Evolutionary conservation across 2,329 filamentous ascomycete species (phyloP).

Genomic region (Phialophora tarda): DNA sequence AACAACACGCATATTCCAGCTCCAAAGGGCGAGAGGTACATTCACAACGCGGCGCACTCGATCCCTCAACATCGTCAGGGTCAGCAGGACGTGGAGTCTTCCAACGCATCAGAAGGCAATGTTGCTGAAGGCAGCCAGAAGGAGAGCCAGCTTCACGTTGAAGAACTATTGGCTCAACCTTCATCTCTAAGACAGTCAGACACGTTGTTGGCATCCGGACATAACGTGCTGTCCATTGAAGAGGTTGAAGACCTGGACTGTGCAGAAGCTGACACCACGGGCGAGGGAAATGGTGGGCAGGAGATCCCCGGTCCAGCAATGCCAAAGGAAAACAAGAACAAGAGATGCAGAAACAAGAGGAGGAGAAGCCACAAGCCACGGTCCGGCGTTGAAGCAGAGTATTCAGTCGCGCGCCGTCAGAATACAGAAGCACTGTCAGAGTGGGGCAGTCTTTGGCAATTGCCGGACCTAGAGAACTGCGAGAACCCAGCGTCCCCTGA

Average conservation of each 20-base stretch:
- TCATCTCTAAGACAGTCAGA: rapidly evolving
- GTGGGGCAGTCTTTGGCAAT: background rate
- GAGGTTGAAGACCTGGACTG: background rate
- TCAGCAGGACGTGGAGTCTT: background rate
- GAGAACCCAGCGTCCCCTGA: no score
- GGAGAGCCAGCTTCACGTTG: background rate
- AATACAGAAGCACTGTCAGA: background rate
- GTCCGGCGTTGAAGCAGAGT: background rate
- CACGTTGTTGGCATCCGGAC: background rate
- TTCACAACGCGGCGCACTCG: background rate
- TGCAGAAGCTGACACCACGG: background rate
- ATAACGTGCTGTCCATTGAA: background rate
- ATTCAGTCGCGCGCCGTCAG: background rate
- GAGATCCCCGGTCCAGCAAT: background rate
- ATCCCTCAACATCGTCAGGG: background rate
- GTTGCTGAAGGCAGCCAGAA: background rate
- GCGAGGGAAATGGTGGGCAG: background rate
- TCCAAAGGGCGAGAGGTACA: background rate
- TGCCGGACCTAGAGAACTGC: background rate
- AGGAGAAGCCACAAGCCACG: background rate
- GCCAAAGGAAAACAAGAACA: background rate
- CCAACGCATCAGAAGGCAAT: background rate
- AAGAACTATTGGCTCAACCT: background rate
- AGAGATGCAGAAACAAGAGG: background rate
- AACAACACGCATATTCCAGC: no score